These are phyloP conservation scores for Lithospermum erythrorhizon DNA, from an alignment of 257 asterid genomes.

Conservation along the genomic window DNA sequence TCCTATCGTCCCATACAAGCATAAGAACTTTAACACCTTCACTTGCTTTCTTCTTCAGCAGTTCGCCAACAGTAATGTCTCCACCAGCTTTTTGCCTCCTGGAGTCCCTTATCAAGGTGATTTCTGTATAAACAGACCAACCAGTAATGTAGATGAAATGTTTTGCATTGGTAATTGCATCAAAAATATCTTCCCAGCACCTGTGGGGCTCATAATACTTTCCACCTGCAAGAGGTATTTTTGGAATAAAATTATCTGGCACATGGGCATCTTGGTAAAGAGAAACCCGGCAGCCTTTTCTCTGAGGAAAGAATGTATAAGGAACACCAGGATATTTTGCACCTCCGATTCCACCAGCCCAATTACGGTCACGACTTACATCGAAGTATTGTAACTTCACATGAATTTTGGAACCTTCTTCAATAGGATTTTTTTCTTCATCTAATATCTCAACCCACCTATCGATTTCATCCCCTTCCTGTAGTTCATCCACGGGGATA, in stretches of 20 bases:
- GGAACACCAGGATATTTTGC: slow-evolving; percentile 67
- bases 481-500: slow-evolving; percentile 16
- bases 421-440: slow-evolving; percentile 15
- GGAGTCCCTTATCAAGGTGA: no score
- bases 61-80: slow-evolving; percentile 90
- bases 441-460: slow-evolving; percentile 28
- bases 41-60: slow-evolving; percentile 79
- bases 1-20: slow-evolving; percentile 95
- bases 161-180: slow-evolving; percentile 72
- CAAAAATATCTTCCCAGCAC: slow-evolving; percentile 87
- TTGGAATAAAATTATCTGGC: slow-evolving; percentile 75
- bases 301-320: slow-evolving; percentile 85
- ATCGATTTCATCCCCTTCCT: slow-evolving; percentile 28
- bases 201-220: slow-evolving; percentile 66
- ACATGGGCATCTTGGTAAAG: slow-evolving; percentile 99
- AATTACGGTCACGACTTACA: slow-evolving; percentile 30
- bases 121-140: slow-evolving; percentile 98
- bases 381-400: no score
- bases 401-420: slow-evolving; percentile 31
- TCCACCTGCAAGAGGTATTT: slow-evolving; percentile 60
- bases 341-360: slow-evolving; percentile 31
- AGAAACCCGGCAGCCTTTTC: slow-evolving; percentile 78
- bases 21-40: slow-evolving; percentile 98
- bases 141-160: slow-evolving; percentile 81
- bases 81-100: no score